phyloP scores from a whole-genome alignment of 495 filamentous ascomycete genomes.

The Ramalina peruviana region DNA sequence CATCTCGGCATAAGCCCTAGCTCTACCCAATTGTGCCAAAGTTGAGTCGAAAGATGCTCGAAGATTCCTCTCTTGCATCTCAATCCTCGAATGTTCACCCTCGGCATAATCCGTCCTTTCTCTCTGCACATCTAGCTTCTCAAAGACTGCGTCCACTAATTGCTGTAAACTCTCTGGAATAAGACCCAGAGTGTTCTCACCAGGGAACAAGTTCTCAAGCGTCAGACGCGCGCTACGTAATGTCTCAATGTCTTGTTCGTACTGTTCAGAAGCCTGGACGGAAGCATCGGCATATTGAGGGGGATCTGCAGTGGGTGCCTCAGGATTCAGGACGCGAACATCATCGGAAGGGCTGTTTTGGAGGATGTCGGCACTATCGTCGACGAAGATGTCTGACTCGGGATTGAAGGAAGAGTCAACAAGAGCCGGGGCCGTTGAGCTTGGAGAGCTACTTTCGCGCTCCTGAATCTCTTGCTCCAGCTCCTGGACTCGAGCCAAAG shows the following conservation, averaged over 20 bases:
- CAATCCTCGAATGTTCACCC: background rate
- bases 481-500: slow-evolving; percentile 22
- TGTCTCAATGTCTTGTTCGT: background rate
- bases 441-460: slow-evolving; percentile 1
- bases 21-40: slow-evolving; percentile 19
- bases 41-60: slow-evolving; percentile 30
- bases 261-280: slow-evolving; percentile 9
- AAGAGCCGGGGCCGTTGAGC: background rate
- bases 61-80: slow-evolving; percentile 15
- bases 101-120: slow-evolving; percentile 1
- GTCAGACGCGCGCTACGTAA: slow-evolving; percentile 56
- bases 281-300: slow-evolving; percentile 6
- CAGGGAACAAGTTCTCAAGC: slow-evolving; percentile 52
- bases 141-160: slow-evolving; percentile 11
- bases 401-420: background rate
- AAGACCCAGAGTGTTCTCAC: slow-evolving; percentile 38
- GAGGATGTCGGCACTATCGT: slow-evolving; percentile 7
- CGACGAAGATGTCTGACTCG: slow-evolving; percentile 1
- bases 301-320: background rate
- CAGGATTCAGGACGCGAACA: slow-evolving; percentile 1
- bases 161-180: slow-evolving; percentile 7
- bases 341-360: background rate
- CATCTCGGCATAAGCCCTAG: slow-evolving; percentile 24
- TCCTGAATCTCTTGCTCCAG: slow-evolving; percentile 19
- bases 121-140: slow-evolving; percentile 3